A percentile compares a stretch with the other conserved stretches of the same genome.
Conservation (phyloP, 345 rosid genomes). For the Turritis glabra region DNA sequence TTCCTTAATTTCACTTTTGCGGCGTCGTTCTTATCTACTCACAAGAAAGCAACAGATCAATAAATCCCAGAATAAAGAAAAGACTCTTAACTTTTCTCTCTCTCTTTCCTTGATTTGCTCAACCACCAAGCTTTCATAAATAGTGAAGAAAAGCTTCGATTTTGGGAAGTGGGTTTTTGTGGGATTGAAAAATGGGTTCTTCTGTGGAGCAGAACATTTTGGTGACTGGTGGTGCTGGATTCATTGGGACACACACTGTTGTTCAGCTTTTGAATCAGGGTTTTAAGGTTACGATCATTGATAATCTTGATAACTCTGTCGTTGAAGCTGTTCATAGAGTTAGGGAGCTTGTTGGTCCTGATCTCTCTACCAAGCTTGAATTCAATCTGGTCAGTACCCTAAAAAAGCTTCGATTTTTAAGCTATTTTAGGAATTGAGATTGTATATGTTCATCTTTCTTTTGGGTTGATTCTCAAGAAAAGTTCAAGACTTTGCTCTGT, state of each 20-base stretch:
- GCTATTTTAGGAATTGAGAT: background rate
- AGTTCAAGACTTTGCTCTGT: background rate
- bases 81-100: background rate
- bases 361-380: slow-evolving; percentile 71
- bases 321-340: slow-evolving; percentile 80
- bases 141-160: slow-evolving; percentile 7
- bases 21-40: slow-evolving; percentile 40
- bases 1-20: slow-evolving; percentile 15
- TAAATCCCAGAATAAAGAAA: slow-evolving; percentile 12
- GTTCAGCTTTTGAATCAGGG: slow-evolving; percentile 83
- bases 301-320: slow-evolving; percentile 82
- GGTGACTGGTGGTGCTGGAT: slow-evolving; percentile 98
- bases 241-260: slow-evolving; percentile 88
- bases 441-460: background rate
- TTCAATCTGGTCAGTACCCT: slow-evolving; percentile 59
- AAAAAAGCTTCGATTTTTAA: background rate
- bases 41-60: slow-evolving; percentile 8
- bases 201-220: slow-evolving; percentile 57
- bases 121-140: background rate
- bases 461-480: too few species aligned
- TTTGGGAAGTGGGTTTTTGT: slow-evolving; percentile 19
- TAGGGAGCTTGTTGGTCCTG: slow-evolving; percentile 72
- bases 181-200: slow-evolving; percentile 35
- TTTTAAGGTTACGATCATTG: slow-evolving; percentile 77
- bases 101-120: slow-evolving; percentile 41